Evolutionary conservation across 345 rosid species (phyloP).

Genomic region (Salix arbutifolia): DNA sequence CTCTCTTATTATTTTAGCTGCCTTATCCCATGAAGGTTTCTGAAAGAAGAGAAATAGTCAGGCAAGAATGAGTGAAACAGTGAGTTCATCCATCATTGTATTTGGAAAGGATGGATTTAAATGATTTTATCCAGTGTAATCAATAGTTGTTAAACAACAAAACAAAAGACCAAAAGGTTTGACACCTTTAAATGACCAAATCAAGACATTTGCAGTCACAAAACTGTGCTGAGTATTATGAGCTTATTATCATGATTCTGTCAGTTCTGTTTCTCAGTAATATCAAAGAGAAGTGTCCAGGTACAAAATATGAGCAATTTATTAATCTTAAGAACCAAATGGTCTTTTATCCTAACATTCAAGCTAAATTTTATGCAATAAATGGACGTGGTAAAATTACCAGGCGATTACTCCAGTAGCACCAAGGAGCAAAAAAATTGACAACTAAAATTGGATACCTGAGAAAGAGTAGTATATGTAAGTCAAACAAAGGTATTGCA

Average conservation of each 20-base stretch:
- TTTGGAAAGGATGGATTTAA: not conserved
- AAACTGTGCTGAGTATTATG: not conserved
- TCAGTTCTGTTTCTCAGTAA: not conserved
- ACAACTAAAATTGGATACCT: slow-evolving; percentile 85
- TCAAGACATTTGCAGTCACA: not conserved
- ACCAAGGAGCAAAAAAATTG: slow-evolving; percentile 98
- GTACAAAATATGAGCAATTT: not conserved
- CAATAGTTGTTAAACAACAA: not conserved
- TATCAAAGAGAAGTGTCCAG: not conserved
- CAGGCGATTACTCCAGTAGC: slow-evolving; percentile 94
- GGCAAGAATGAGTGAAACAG: slow-evolving; percentile 12
- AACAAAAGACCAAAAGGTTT: not conserved
- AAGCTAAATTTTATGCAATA: not conserved
- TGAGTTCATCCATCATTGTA: not conserved
- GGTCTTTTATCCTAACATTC: not conserved
- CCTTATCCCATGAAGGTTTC: slow-evolving; percentile 99
- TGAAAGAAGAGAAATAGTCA: slow-evolving; percentile 32
- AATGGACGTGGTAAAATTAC: slow-evolving; percentile 36
- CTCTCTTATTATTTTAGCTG: slow-evolving; percentile 74
- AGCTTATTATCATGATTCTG: not conserved
- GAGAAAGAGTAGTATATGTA: slow-evolving; percentile 22
- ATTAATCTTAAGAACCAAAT: not conserved
- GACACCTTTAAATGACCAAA: not conserved
- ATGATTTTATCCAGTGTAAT: not conserved
- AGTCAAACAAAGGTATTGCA: slow-evolving; percentile 7